Percentiles rank a stretch among this genome's conserved stretches.
Evolutionary conservation across 2,329 filamentous ascomycete genomes (phyloP).

Genomic region (Penicillium sp.): DNA sequence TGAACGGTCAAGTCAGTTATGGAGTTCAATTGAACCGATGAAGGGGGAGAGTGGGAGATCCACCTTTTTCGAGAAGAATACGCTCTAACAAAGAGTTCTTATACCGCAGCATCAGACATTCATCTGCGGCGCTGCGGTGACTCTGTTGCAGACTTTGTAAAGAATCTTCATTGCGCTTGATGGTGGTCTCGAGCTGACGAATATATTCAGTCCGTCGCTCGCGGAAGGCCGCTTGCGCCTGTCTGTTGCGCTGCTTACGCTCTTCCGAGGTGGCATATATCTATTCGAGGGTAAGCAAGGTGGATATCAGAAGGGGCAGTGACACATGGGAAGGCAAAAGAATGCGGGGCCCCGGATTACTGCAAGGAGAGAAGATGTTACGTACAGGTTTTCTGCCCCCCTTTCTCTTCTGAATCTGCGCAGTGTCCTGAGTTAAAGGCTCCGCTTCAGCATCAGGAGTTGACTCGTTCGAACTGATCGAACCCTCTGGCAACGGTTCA

Average conservation of each 20-base stretch:
- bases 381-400: conserved; percentile 93
- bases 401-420: conserved; percentile 76
- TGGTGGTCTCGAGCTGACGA: conserved; percentile 95
- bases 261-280: conserved; percentile 99
- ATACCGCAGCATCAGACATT: conserved; percentile 96
- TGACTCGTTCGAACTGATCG: conserved; percentile 44
- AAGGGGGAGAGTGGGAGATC: neutral
- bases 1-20: conserved; percentile 34
- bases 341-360: conserved; percentile 33
- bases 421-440: conserved; percentile 39
- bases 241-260: conserved; percentile 92
- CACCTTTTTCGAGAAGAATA: conserved; percentile 93
- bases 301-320: conserved; percentile 7
- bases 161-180: conserved; percentile 93
- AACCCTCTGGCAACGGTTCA: conserved; percentile 41
- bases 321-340: conserved; percentile 3
- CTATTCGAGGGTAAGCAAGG: conserved; percentile 45
- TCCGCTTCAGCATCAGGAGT: conserved; percentile 45
- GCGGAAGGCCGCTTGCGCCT: conserved; percentile 94
- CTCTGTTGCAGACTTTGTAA: conserved; percentile 88
- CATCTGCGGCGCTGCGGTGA: conserved; percentile 89
- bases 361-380: conserved; percentile 25
- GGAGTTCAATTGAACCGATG: neutral
- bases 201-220: conserved; percentile 98
- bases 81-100: conserved; percentile 96